phyloP scores from a whole-genome alignment of 1,139 yeast genomes.

The Yamadazyma siamensis region DNA sequence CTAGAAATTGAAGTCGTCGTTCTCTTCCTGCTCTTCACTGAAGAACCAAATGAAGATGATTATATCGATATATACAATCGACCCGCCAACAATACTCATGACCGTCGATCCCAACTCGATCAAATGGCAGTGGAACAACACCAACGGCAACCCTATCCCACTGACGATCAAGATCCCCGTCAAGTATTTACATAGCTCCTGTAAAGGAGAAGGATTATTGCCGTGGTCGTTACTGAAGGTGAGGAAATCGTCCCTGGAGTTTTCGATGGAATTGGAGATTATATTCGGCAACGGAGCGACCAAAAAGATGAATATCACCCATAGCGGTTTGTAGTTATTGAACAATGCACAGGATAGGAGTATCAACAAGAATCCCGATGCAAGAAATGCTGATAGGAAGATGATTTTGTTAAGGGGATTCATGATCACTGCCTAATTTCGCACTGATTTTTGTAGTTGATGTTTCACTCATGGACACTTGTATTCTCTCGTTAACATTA shows the following conservation, averaged over 20 bases:
- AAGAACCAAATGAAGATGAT: slow-evolving; percentile 70
- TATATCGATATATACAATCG: slow-evolving; percentile 67
- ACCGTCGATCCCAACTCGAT: slow-evolving; percentile 56
- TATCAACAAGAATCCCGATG: slow-evolving; percentile 71
- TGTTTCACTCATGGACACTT: too few species aligned
- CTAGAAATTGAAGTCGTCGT: slow-evolving; percentile 51
- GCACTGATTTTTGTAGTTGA: too few species aligned
- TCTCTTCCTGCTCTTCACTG: slow-evolving; percentile 51
- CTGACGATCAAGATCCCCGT: slow-evolving; percentile 68
- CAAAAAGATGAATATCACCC: slow-evolving; percentile 63
- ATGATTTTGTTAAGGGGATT: slow-evolving; percentile 70
- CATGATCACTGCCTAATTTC: too few species aligned
- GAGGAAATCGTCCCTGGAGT: slow-evolving; percentile 55
- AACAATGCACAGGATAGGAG: slow-evolving; percentile 71
- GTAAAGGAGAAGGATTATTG: slow-evolving; percentile 43
- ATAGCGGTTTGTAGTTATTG: slow-evolving; percentile 67
- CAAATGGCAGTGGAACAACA: slow-evolving; percentile 57
- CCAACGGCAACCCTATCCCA: slow-evolving; percentile 65
- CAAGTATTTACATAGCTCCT: slow-evolving; percentile 57
- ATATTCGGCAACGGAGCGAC: slow-evolving; percentile 70
- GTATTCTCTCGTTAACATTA: too few species aligned
- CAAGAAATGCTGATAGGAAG: slow-evolving; percentile 65
- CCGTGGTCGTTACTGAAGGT: slow-evolving; percentile 53
- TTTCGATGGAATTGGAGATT: slow-evolving; percentile 42
- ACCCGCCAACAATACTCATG: slow-evolving; percentile 70